Evolutionary conservation across 139 green algal genomes (phyloP).

Genomic region (Pleodorina starrii): DNA sequence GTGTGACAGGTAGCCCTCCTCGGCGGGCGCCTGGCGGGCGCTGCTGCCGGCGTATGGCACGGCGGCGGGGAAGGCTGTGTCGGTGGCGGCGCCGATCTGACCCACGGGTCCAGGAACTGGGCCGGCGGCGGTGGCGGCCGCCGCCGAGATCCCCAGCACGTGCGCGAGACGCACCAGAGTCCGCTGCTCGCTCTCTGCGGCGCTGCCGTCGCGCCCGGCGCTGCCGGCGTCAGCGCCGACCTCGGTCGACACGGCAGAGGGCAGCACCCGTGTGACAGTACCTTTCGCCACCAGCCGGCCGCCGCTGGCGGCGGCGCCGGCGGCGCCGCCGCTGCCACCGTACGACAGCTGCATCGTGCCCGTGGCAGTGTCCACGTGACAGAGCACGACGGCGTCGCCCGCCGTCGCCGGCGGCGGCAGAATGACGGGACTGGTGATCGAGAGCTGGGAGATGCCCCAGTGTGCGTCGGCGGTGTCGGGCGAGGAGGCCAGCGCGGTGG

Average conservation of each 20-base stretch:
- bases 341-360: conserved; percentile 46
- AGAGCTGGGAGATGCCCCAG: conserved; percentile 47
- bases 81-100: background rate
- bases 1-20: conserved; percentile 50
- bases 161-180: background rate
- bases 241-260: background rate
- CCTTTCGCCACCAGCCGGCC: conserved; percentile 18
- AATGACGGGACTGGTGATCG: conserved; percentile 58
- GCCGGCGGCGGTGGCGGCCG: background rate
- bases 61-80: background rate
- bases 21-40: background rate
- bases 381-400: conserved; percentile 22
- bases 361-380: conserved; percentile 38
- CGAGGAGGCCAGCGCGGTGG: conserved; percentile 43
- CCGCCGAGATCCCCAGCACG: background rate
- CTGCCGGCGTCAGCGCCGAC: background rate
- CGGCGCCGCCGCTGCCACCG: background rate
- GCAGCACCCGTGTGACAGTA: background rate
- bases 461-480: background rate
- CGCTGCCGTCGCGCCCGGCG: background rate
- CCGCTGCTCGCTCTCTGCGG: background rate
- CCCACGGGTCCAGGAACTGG: background rate
- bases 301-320: background rate
- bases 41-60: conserved; percentile 16
- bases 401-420: conserved; percentile 47